Conservation (phyloP, 257 asterid genomes). For the Solanum piurae region DNA sequence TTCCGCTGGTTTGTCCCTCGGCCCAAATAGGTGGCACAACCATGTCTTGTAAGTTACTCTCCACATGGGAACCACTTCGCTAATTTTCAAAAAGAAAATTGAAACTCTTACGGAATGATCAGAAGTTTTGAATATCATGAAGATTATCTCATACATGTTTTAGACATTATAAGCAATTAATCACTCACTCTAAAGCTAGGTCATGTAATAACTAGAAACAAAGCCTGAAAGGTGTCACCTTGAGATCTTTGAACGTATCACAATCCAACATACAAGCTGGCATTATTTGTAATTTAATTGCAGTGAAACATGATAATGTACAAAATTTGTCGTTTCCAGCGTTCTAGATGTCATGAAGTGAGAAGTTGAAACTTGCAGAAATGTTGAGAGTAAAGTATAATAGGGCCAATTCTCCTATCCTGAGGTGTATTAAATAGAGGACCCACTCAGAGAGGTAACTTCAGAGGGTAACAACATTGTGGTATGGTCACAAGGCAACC, state of each 20-base stretch:
- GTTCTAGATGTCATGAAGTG: background rate
- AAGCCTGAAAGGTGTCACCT: background rate
- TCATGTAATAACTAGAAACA: background rate
- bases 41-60: constrained; percentile 39
- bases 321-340: background rate
- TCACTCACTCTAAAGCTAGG: background rate
- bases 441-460: constrained; percentile 1
- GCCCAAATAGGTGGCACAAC: constrained; percentile 46
- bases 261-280: background rate
- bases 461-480: background rate
- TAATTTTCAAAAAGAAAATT: background rate
- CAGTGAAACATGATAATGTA: background rate
- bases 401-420: background rate
- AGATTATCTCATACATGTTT: background rate
- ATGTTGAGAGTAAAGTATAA: background rate
- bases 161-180: background rate
- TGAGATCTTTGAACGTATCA: background rate
- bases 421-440: background rate
- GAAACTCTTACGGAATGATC: background rate
- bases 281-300: background rate
- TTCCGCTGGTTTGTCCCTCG: constrained; percentile 44
- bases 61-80: constrained; percentile 47
- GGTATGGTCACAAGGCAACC: background rate
- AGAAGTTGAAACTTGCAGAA: background rate
- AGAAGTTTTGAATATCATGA: background rate